These are phyloP conservation scores for Macrophomina tecta DNA, from an alignment of 2,329 filamentous ascomycete genomes.

Conservation along the genomic window DNA sequence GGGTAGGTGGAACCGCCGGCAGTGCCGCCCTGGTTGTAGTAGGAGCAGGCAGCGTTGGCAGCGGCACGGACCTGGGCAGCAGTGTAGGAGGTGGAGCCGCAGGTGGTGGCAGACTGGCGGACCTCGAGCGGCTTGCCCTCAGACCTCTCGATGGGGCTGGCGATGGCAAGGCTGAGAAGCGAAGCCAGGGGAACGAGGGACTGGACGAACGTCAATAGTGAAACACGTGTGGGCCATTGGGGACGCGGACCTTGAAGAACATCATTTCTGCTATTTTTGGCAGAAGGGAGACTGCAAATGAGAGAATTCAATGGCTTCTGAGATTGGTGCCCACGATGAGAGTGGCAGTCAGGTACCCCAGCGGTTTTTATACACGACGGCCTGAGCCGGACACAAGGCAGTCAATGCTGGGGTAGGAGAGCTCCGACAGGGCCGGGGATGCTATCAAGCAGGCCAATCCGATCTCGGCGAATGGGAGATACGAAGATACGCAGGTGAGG, in stretches of 20 bases:
- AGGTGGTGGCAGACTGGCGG: conserved; percentile 57
- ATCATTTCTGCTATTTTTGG: neutral
- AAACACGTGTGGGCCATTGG: conserved; percentile 25
- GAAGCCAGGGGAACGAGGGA: conserved; percentile 25
- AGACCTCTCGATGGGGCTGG: conserved; percentile 31
- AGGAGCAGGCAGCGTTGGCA: conserved; percentile 57
- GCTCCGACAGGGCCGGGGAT: conserved; percentile 8
- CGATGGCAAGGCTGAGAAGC: conserved; percentile 31
- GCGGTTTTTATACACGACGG: neutral
- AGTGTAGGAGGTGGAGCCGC: conserved; percentile 61
- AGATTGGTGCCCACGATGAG: neutral
- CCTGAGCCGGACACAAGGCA: neutral
- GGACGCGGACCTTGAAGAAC: conserved; percentile 14
- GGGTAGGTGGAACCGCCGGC: conserved; percentile 58
- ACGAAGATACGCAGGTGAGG: conserved; percentile 13
- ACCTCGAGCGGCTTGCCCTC: conserved; percentile 35
- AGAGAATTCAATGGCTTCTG: neutral
- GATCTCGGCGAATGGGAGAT: conserved; percentile 8
- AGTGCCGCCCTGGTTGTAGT: conserved; percentile 51
- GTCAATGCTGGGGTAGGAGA: conserved; percentile 17
- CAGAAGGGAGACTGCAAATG: neutral
- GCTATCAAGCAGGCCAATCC: conserved; percentile 2
- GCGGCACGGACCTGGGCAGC: conserved; percentile 58
- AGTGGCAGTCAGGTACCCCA: neutral
- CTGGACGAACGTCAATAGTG: conserved; percentile 5